Percentiles rank a stretch among this genome's conserved stretches.
phyloP scores from a whole-genome alignment of 305 asterid species.

The Fraxinus velutina region DNA sequence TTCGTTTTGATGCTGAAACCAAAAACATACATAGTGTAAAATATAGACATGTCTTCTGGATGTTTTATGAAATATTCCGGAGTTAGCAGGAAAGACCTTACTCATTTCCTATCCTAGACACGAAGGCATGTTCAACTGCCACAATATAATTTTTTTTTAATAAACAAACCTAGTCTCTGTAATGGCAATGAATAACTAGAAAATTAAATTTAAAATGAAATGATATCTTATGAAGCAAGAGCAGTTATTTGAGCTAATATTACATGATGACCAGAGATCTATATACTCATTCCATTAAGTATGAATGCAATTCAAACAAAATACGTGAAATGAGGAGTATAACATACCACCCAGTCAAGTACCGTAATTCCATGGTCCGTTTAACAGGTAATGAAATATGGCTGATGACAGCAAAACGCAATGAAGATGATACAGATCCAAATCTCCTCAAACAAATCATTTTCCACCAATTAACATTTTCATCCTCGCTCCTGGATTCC shows the following conservation, averaged over 20 bases:
- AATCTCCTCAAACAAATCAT: slow-evolving; percentile 48
- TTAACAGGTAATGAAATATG: slow-evolving; percentile 64
- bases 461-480: slow-evolving; percentile 73
- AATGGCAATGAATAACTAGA: not conserved
- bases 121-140: not conserved
- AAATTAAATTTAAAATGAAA: not conserved
- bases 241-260: not conserved
- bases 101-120: not conserved
- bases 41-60: not conserved
- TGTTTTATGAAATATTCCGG: not conserved
- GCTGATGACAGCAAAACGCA: slow-evolving; percentile 48
- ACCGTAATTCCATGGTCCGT: slow-evolving; percentile 88
- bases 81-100: not conserved
- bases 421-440: slow-evolving; percentile 34
- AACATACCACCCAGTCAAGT: slow-evolving; percentile 82
- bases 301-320: not conserved
- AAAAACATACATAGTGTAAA: not conserved
- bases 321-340: slow-evolving; percentile 14
- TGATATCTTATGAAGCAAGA: not conserved
- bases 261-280: not conserved
- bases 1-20: not conserved
- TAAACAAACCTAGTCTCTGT: not conserved
- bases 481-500: slow-evolving; percentile 38
- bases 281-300: not conserved
- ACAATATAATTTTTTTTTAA: not conserved